Percentiles rank a stretch among this genome's conserved stretches.
Evolutionary conservation across 305 asterid genomes (phyloP).

Genomic region (Fraxinus floribunda): DNA sequence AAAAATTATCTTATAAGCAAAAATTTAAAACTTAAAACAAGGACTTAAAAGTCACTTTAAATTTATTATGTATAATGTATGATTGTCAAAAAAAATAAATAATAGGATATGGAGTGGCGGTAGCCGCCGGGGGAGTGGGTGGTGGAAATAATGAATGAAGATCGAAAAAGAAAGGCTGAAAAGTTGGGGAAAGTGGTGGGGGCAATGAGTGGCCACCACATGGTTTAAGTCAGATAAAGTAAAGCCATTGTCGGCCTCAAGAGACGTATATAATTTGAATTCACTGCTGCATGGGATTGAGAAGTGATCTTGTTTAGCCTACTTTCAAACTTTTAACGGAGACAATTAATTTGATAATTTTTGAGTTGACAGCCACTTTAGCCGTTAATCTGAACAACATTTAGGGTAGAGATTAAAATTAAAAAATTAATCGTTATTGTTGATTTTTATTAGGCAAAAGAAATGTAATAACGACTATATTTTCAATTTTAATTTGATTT

Average conservation of each 20-base stretch:
- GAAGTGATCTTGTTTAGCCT: not conserved
- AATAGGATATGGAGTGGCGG: constrained; percentile 17
- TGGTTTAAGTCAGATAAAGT: constrained; percentile 64
- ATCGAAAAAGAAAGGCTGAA: constrained; percentile 48
- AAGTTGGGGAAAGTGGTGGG: constrained; percentile 40
- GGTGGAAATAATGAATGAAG: constrained; percentile 27
- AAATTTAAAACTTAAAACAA: not conserved
- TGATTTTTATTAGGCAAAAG: too few relatives aligned
- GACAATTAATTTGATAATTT: too few relatives aligned
- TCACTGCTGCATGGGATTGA: not conserved
- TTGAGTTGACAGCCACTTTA: too few relatives aligned
- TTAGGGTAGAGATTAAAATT: too few relatives aligned
- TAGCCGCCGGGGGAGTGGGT: constrained; percentile 29
- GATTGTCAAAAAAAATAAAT: not conserved
- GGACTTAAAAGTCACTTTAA: not conserved
- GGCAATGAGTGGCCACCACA: constrained; percentile 49
- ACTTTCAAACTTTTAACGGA: too few relatives aligned
- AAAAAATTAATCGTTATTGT: too few relatives aligned
- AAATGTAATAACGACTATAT: too few relatives aligned
- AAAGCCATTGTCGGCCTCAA: constrained; percentile 39
- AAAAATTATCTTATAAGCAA: not conserved
- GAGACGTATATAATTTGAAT: not conserved
- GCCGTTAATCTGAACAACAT: too few relatives aligned
- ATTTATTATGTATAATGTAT: not conserved
- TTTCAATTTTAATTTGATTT: too few relatives aligned